phyloP scores from a whole-genome alignment of 768 basidiomycete genomes.

The Vishniacozyma victoriae region DNA sequence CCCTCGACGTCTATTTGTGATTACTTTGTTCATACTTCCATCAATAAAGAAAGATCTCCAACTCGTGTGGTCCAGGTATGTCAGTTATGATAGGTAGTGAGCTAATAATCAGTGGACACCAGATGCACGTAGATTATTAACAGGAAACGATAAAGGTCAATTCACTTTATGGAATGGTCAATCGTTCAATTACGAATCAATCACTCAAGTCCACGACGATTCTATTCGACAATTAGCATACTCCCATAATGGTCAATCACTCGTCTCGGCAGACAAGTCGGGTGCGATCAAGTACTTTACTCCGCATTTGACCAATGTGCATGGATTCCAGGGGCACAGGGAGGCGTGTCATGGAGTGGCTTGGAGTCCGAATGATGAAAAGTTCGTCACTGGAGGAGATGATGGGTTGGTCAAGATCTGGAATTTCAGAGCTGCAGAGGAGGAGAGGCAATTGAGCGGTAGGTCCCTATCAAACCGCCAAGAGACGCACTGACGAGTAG shows the following conservation, averaged over 20 bases:
- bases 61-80: slow-evolving; percentile 89
- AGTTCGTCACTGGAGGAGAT: slow-evolving; percentile 92
- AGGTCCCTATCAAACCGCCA: slow-evolving; percentile 8
- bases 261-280: slow-evolving; percentile 85
- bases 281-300: slow-evolving; percentile 99
- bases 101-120: slow-evolving; percentile 80
- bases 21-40: slow-evolving; percentile 95
- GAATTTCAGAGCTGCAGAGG: slow-evolving; percentile 84
- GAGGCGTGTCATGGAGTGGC: slow-evolving; percentile 87
- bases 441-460: slow-evolving; percentile 84
- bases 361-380: slow-evolving; percentile 84
- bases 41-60: slow-evolving; percentile 96
- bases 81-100: slow-evolving; percentile 23
- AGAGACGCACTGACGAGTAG: slow-evolving; percentile 47
- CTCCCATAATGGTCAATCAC: slow-evolving; percentile 86
- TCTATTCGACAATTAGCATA: slow-evolving; percentile 85
- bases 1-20: slow-evolving; percentile 90
- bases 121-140: slow-evolving; percentile 84
- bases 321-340: slow-evolving; percentile 86
- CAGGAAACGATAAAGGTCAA: slow-evolving; percentile 93
- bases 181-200: slow-evolving; percentile 99
- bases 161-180: slow-evolving; percentile 98
- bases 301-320: slow-evolving; percentile 97
- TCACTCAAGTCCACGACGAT: slow-evolving; percentile 88
- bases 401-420: slow-evolving; percentile 92